Base-by-base conservation (phyloP, 176 grass and related monocot genomes). In the Carex kokanica region DNA sequence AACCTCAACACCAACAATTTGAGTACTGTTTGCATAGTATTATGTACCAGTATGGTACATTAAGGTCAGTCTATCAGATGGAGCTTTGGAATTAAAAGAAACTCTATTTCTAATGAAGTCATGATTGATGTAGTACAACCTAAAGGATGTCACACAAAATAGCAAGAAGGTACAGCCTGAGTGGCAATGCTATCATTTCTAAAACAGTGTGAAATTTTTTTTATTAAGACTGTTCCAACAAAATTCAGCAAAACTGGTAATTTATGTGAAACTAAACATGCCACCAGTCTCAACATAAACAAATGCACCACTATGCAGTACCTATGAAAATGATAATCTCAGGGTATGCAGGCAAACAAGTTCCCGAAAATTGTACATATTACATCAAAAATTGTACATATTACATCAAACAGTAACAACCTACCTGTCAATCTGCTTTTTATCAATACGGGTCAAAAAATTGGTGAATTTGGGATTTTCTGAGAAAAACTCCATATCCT, bases 401-500 rank as follows among this genome's bases (percentile, higher is more conserved):
- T n/a, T 25, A 64, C 40, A 81, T 68, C 1, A 16, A 11, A 13
- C 32, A 45, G 66, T 60, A 47, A 84, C 9, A 40, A 74, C 55
- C 24, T 17, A 91, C 86, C 59, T 88, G 86, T 98, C 86, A 41
- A 98, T 85, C 47, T 74, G 53, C 64, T 90, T 78, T 55, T 40
- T 88, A 73, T 98, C 89, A n/a, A 95, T 78, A 8, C 53, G 43
- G 41, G 51, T 74, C 60, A 95, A 58, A 6, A 81, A 67, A 21
- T 51, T 40, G 27, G 83, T 74, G 77, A 83, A 80, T 20, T 79
- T 14, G 3, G 16, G 43, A 36, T 98, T 86, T 38, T 61, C 52
- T 59, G 24, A 24, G 66, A 89, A 85, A 81, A 90, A 98, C 25
- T 88, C 88, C 25, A 95, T 2, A 54, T 98, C 96, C 51, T 98